Evolutionary conservation across 2,329 filamentous ascomycete genomes (phyloP).

Genomic region (Metarhizium robertsii): DNA sequence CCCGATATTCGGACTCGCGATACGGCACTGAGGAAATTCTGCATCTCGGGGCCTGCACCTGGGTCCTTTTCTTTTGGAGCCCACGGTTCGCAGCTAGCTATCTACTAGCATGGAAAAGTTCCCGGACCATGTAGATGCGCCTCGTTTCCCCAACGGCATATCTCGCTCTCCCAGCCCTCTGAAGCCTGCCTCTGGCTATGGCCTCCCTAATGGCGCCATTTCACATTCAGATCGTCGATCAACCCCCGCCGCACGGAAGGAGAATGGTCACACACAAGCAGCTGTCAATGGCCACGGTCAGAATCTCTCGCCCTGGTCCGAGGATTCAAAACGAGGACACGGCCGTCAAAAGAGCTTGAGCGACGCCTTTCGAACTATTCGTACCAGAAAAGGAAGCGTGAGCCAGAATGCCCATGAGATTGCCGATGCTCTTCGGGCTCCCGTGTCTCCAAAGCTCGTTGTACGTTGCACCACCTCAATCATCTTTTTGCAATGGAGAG

Average conservation of each 20-base stretch:
- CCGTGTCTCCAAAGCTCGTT: constrained; percentile 78
- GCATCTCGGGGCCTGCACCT: background rate
- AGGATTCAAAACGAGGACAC: constrained; percentile 39
- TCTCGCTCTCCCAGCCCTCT: constrained; percentile 18
- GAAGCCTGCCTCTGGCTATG: constrained; percentile 16
- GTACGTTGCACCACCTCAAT: constrained; percentile 38
- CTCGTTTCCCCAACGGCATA: constrained; percentile 17
- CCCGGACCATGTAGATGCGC: constrained; percentile 41
- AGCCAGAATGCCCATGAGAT: constrained; percentile 91
- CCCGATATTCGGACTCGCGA: background rate
- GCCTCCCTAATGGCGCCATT: constrained; percentile 17
- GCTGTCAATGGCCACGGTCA: background rate
- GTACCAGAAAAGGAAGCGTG: constrained; percentile 72
- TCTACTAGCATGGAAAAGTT: constrained; percentile 42
- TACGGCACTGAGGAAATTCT: background rate
- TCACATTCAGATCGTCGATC: constrained; percentile 12
- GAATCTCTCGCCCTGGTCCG: constrained; percentile 13
- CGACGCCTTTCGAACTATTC: constrained; percentile 78
- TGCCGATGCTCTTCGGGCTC: constrained; percentile 81
- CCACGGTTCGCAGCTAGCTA: background rate
- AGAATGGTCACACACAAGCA: constrained; percentile 2
- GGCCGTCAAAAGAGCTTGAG: constrained; percentile 75
- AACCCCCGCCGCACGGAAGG: background rate
- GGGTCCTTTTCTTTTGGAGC: background rate
- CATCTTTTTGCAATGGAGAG: no score